Conservation (phyloP, 2,329 filamentous ascomycete genomes). For the Monosporascus sp. region DNA sequence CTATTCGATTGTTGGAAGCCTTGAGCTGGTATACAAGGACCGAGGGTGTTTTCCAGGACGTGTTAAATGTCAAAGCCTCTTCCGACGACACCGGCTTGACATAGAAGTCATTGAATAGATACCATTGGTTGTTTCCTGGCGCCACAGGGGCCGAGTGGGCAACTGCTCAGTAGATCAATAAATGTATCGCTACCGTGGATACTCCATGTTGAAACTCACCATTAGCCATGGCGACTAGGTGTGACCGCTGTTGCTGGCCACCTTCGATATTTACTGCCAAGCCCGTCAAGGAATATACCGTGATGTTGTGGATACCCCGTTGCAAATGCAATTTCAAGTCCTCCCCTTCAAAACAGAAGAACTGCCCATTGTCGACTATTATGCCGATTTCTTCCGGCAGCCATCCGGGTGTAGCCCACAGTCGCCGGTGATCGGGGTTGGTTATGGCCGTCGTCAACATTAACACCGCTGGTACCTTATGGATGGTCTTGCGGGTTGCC, state of each 20-base stretch:
- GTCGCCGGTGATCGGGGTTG: slow-evolving; percentile 64
- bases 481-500: slow-evolving; percentile 76
- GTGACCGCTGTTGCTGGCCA: slow-evolving; percentile 77
- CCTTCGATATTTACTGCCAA: slow-evolving; percentile 86
- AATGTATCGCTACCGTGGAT: background rate
- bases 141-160: slow-evolving; percentile 58
- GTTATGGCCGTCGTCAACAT: slow-evolving; percentile 79
- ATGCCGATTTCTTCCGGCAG: slow-evolving; percentile 91
- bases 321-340: slow-evolving; percentile 78
- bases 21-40: slow-evolving; percentile 84
- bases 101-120: slow-evolving; percentile 95
- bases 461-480: slow-evolving; percentile 76
- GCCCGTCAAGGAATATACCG: slow-evolving; percentile 87
- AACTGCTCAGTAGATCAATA: slow-evolving; percentile 36
- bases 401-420: slow-evolving; percentile 89
- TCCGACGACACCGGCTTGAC: slow-evolving; percentile 74
- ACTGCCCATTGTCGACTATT: slow-evolving; percentile 83
- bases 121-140: slow-evolving; percentile 69
- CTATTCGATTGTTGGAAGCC: slow-evolving; percentile 72
- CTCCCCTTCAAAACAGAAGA: slow-evolving; percentile 91
- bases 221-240: slow-evolving; percentile 88
- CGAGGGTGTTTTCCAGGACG: slow-evolving; percentile 87
- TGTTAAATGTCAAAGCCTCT: slow-evolving; percentile 85
- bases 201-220: slow-evolving; percentile 41
- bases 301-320: slow-evolving; percentile 72